These are phyloP conservation scores for Opeltia flavorubescens DNA, from an alignment of 495 filamentous ascomycete species.

Conservation along the genomic window DNA sequence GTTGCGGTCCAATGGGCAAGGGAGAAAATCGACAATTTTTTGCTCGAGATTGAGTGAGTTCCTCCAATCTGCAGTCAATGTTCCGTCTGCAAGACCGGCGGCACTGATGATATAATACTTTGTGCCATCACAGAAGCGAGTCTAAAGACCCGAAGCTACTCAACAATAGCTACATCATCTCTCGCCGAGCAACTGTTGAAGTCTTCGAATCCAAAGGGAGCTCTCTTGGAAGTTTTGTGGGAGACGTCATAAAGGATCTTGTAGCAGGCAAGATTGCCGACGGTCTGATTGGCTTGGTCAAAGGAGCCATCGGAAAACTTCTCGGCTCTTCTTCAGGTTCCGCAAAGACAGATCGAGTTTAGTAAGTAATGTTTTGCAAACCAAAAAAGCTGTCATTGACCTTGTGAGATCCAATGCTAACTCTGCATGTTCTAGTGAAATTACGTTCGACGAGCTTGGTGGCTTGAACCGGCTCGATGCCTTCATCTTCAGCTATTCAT, in stretches of 20 bases:
- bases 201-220: conserved; percentile 4
- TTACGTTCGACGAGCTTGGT: no score
- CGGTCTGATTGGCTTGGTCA: conserved; percentile 4
- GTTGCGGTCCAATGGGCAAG: no score
- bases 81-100: background rate
- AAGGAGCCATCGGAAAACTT: conserved; percentile 4
- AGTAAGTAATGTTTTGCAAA: no score
- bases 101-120: conserved; percentile 2
- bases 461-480: no score
- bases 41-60: no score
- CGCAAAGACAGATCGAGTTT: no score
- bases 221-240: conserved; percentile 3
- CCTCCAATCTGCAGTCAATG: no score
- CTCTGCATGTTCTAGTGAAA: no score
- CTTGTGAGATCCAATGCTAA: no score
- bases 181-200: conserved; percentile 5
- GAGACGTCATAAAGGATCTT: conserved; percentile 3
- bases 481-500: no score
- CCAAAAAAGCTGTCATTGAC: no score
- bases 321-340: conserved; percentile 5
- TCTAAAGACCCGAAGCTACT: conserved; percentile 7
- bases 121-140: conserved; percentile 2
- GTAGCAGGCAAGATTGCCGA: conserved; percentile 5
- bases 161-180: conserved; percentile 6
- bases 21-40: no score